Evolutionary conservation across 192 early-diverging fungal genomes (phyloP), one percentile per base, ranked within the genome.

Genomic region (Backusella australiensis): DNA sequence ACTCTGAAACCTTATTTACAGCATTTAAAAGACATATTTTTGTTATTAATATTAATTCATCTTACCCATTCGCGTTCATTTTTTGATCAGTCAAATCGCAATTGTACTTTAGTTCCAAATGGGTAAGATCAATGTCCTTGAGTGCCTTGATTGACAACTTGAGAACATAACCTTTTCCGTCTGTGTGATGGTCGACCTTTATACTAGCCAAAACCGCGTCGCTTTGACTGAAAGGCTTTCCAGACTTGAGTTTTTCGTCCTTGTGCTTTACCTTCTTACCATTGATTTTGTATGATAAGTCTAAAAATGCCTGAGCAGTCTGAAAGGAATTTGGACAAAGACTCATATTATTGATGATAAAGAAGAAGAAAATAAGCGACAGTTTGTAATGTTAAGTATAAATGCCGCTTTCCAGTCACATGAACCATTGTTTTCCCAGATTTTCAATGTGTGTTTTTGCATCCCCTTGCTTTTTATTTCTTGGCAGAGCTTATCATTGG

Each of bases 11-110:
- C 46, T 49, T 49, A n/a, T 44, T 39, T 32, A 32, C 32, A 32
- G 12, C 9, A 44, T 44, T 44, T 17, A 32, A 32, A 32, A 32
- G 32, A 32, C 32, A 2, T 32, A 3, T 32, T 32, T 32, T 32
- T 32, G 32, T 32, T 32, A 32, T 3, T 32, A 32, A 2, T 32
- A 32, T 32, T 3, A 39, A 39, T 17, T 44, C 15, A 5, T 17
- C 46, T 49, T 49, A 49, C 46, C 86, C 86, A 49, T 88, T 88
- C 1, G 86, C 83, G 29, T 85, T 65, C 77, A 86, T 69, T 19
- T 67, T 21, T 67, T 83, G 78, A 12, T 73, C 80, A 0, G 46
- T 72, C 9, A 83, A 21, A 1, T 77, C 56, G 4, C 66, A 56
- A 26, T 32, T 34, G 35, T 80, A 83, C 19, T 67, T 76, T 32